phyloP scores from a whole-genome alignment of 2,329 filamentous ascomycete species.

The Coccinonectria pachysandricola region DNA sequence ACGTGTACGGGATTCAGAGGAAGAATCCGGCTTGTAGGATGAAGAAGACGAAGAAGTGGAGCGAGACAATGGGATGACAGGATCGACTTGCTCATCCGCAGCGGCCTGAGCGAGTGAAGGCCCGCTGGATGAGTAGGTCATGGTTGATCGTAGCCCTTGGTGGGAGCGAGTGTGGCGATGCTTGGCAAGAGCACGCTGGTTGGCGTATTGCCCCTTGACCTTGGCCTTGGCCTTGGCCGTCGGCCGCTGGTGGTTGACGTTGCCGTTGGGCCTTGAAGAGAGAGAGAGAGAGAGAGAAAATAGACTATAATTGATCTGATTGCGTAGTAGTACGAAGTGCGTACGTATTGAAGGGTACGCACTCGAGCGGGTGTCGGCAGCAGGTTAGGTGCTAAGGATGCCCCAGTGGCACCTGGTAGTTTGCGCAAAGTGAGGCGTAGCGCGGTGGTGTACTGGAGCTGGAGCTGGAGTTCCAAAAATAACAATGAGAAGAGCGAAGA shows the following conservation, averaged over 20 bases:
- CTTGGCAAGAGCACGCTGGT: conserved; percentile 7
- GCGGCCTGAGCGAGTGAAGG: conserved; percentile 30
- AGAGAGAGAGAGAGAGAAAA: conserved; percentile 3
- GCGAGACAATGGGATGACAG: conserved; percentile 8
- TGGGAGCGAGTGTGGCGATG: conserved; percentile 14
- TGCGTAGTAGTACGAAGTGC: too few species aligned
- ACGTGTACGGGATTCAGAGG: too few species aligned
- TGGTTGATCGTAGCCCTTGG: conserved; percentile 20
- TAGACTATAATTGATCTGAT: too few species aligned
- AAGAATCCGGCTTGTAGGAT: conserved; percentile 11
- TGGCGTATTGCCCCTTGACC: too few species aligned
- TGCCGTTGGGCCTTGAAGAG: conserved; percentile 2
- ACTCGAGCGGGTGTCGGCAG: too few species aligned
- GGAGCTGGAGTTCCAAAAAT: too few species aligned
- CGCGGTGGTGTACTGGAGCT: too few species aligned
- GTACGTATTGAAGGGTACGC: too few species aligned
- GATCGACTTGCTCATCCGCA: conserved; percentile 12
- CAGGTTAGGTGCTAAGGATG: too few species aligned
- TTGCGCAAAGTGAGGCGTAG: too few species aligned
- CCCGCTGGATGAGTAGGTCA: conserved; percentile 26
- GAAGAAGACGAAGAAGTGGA: conserved; percentile 10
- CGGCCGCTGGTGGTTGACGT: too few species aligned
- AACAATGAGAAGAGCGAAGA: conserved; percentile 2
- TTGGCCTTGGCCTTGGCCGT: conserved; percentile 4
- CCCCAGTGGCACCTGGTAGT: too few species aligned